A percentile compares a stretch with the other conserved stretches of the same genome.
Conservation (phyloP, 2,329 filamentous ascomycete genomes). For the Fusarium dimerum region DNA sequence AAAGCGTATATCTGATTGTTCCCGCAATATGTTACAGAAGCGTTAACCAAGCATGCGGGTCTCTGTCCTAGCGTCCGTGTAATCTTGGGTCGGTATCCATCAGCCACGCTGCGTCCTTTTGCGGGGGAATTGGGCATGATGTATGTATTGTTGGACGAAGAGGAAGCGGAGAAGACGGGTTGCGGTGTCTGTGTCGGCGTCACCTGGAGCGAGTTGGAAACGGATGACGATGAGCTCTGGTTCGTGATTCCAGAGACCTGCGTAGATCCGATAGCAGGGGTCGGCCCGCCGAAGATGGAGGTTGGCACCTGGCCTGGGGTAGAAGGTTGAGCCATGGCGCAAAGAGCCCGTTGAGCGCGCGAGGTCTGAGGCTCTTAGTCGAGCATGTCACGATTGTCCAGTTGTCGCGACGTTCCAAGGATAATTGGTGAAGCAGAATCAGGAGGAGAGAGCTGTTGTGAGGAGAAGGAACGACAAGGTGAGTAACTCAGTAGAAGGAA, state of each 20-base stretch:
- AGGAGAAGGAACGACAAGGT: not conserved
- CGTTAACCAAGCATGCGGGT: slow-evolving; percentile 94
- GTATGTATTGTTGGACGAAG: slow-evolving; percentile 75
- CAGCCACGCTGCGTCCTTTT: slow-evolving; percentile 63
- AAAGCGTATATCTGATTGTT: slow-evolving; percentile 98
- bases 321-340: slow-evolving; percentile 48
- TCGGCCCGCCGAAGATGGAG: slow-evolving; percentile 51
- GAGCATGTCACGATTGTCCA: slow-evolving; percentile 23
- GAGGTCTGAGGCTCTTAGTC: slow-evolving; percentile 20
- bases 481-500: not conserved
- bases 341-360: slow-evolving; percentile 16
- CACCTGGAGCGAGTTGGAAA: slow-evolving; percentile 27
- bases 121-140: slow-evolving; percentile 86
- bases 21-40: slow-evolving; percentile 97
- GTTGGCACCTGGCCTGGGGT: slow-evolving; percentile 43
- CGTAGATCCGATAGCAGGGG: slow-evolving; percentile 27
- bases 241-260: slow-evolving; percentile 26
- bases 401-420: not conserved
- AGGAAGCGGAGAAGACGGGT: slow-evolving; percentile 28
- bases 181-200: slow-evolving; percentile 27
- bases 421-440: not conserved
- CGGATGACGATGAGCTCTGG: slow-evolving; percentile 31
- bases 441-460: not conserved
- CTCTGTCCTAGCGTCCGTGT: slow-evolving; percentile 76
- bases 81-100: slow-evolving; percentile 83